phyloP scores from a whole-genome alignment of 192 early-diverging fungal genomes.

The Coemansia aciculifera region DNA sequence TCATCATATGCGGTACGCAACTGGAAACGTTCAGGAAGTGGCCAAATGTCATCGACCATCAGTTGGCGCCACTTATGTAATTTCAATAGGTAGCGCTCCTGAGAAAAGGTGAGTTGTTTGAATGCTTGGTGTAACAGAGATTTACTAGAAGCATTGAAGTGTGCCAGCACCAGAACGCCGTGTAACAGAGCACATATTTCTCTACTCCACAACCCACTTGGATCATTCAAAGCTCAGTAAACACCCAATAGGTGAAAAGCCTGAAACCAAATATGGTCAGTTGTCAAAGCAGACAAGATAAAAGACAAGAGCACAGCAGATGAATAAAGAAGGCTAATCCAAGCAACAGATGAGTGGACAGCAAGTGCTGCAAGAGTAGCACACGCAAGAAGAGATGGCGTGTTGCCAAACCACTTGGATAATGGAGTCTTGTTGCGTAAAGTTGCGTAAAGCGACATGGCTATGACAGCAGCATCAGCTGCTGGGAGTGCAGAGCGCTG shows the following conservation, averaged over 20 bases:
- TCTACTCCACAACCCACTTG: neutral
- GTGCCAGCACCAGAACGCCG: neutral
- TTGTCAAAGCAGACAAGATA: neutral
- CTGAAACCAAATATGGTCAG: neutral
- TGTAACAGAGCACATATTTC: neutral
- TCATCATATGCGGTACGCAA: neutral
- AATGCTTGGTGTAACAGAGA: neutral
- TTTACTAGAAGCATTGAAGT: neutral
- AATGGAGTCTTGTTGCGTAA: neutral
- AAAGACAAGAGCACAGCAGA: neutral
- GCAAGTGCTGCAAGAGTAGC: neutral
- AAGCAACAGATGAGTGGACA: neutral
- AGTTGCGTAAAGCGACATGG: neutral
- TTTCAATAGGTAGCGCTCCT: neutral
- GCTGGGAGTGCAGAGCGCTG: neutral
- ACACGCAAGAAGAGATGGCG: neutral
- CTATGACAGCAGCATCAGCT: neutral
- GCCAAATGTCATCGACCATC: neutral
- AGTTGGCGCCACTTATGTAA: neutral
- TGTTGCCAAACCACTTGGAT: neutral
- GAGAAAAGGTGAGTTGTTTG: neutral
- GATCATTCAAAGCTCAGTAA: neutral
- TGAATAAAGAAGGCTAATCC: neutral
- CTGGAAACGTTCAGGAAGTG: neutral
- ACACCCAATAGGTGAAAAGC: neutral